Evolutionary conservation across 768 basidiomycete species (phyloP), one percentile per base, ranked within the genome.

Genomic region (Steccherinum ochraceum): DNA sequence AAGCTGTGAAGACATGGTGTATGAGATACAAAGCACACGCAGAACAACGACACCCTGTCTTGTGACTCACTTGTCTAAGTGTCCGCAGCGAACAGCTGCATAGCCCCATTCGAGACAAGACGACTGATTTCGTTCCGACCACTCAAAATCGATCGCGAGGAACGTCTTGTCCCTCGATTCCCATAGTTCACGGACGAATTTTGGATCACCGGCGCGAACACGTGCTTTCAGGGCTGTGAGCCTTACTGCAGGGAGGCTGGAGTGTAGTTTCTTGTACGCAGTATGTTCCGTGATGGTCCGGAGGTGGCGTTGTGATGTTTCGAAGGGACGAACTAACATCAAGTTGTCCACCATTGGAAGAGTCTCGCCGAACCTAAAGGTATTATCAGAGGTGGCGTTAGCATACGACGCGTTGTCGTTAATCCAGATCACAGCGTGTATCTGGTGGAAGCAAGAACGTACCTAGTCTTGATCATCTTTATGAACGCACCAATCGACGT

Each of bases 401-500:
- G n/a, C n/a, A n/a, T n/a, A n/a, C n/a, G n/a, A n/a, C n/a, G n/a
- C 43, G 19, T 30, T 19, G 40, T 42, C 40, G 25, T 13, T 39
- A 21, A 12, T 39, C 12, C 13, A 13, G n/a, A n/a, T n/a, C n/a
- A n/a, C n/a, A n/a, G 11, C 19, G 18, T 2, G 43, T 35, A 35
- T 35, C 30, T 43, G 35, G n/a, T 39, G 41, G 10, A 43, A 43
- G 41, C 5, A n/a, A 7, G 19, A 11, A 40, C 51, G 16, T 54
- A 82, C 86, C 88, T 77, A 2, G 85, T 87, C 69, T 87, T 87
- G 59, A 92, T 82, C 89, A 91, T 92, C 69, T 84, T 87, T 45
- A 89, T 65, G 58, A 92, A 92, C 1, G 86, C 82, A 3, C 78
- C 76, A 45, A 92, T 74, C 25, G 84, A 84, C 3, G 73, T 81